phyloP scores from a whole-genome alignment of 345 rosid species.

The Brassica cretica region DNA sequence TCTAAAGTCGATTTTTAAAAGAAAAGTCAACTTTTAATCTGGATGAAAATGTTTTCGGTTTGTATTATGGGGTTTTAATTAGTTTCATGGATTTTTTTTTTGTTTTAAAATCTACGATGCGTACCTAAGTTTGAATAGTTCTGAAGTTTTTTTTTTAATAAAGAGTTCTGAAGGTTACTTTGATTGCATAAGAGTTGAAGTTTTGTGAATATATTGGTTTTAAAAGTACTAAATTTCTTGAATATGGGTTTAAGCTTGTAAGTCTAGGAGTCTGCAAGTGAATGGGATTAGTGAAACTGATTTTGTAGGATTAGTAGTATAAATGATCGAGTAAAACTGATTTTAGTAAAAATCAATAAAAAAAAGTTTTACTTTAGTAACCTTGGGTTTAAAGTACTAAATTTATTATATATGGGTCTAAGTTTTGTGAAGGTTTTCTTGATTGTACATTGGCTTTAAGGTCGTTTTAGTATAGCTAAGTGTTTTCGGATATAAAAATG shows the following conservation, averaged over 20 bases:
- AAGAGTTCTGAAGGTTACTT: neutral
- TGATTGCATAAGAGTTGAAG: neutral
- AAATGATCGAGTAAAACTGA: no score
- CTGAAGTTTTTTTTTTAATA: no score
- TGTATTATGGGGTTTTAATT: neutral
- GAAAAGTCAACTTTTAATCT: neutral
- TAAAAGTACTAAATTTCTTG: neutral
- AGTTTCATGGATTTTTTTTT: neutral
- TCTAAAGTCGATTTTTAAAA: neutral
- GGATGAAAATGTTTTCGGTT: neutral
- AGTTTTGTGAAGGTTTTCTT: neutral
- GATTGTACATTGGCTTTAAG: neutral
- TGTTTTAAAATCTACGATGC: neutral
- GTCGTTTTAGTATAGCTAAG: neutral
- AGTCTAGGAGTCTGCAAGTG: neutral
- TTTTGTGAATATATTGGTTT: no score
- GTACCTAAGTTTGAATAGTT: neutral
- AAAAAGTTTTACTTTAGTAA: no score
- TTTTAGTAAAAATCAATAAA: no score
- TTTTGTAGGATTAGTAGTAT: neutral
- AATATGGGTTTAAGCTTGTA: neutral
- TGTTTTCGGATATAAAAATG: neutral
- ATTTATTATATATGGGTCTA: neutral
- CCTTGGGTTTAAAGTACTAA: neutral
- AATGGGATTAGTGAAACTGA: neutral